Percentiles rank a stretch among this genome's conserved stretches.
Conservation (phyloP, 2,329 filamentous ascomycete genomes). For the Penicillium hesseltinei region DNA sequence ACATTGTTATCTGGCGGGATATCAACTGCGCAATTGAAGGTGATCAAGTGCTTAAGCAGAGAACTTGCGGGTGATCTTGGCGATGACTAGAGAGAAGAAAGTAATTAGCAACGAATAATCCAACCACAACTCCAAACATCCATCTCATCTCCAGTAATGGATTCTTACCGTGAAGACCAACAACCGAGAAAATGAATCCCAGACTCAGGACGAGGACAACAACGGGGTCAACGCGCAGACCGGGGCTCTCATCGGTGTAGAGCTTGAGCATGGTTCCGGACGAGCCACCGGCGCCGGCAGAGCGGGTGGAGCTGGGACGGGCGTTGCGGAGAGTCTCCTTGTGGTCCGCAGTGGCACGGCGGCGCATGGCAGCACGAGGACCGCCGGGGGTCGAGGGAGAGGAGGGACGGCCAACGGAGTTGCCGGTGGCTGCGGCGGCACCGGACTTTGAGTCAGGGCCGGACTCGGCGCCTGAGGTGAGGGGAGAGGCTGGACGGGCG, state of each 20-base stretch:
- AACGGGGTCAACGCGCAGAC: conserved; percentile 95
- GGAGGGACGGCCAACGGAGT: conserved; percentile 71
- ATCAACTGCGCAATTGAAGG: conserved; percentile 1
- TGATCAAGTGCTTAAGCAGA: conserved; percentile 47
- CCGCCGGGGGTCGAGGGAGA: conserved; percentile 90
- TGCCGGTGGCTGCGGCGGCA: conserved; percentile 60
- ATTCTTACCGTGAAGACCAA: conserved; percentile 89
- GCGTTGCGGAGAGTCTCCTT: conserved; percentile 96
- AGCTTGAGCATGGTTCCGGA: conserved; percentile 98
- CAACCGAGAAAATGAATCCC: conserved; percentile 98
- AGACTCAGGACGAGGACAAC: conserved; percentile 94
- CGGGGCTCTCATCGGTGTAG: conserved; percentile 97
- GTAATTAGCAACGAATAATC: conserved; percentile 15
- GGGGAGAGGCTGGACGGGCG: conserved; percentile 43
- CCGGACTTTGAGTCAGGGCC: conserved; percentile 45
- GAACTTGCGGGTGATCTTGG: conserved; percentile 91
- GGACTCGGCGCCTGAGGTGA: conserved; percentile 47
- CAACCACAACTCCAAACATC: background rate
- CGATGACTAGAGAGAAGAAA: conserved; percentile 66
- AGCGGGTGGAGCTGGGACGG: conserved; percentile 84
- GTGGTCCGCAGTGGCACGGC: conserved; percentile 92
- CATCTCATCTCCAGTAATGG: background rate
- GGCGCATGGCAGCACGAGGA: conserved; percentile 90
- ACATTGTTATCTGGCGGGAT: background rate
- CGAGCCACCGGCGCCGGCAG: conserved; percentile 91